Base-by-base conservation (phyloP, 352 stramenopile genomes). In the Phytopythium aichiense region DNA sequence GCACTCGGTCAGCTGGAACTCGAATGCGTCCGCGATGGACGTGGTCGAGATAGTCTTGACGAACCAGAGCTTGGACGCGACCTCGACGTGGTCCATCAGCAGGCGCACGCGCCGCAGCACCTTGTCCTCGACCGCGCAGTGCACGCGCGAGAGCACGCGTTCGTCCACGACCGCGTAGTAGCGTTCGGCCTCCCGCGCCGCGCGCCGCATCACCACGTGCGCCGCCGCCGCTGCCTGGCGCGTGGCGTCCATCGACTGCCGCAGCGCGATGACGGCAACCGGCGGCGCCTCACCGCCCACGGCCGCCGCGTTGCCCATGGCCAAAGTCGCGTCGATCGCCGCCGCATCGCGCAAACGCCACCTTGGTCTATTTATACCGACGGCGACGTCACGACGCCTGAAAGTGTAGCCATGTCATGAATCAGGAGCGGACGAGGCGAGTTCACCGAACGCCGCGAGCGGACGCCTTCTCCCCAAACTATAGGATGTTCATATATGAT, bases 31-130 rank as follows among this genome's bases (percentile, higher is more conserved):
- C 0, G 77, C 77, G 56, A 89, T 81, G 7, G 72, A 77, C 15
- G 74, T 83, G 25, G 64, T 89, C 20, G 76, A 87, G 40, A 91
- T 81, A 64, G 72, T 71, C 57, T 86, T 84, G 52, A 89, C 77
- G 31, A 89, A 87, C 59, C 74, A 72, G 2, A 79, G 31, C 68
- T 91, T 91, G 5, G 77, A 87, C 22, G 52, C 60, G 43, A 84
- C 76, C 43, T 91, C 79, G 2, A 79, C 71, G 28, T 84, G 68
- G 51, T 87, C 68, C 8, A 64, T 69, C 12, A 87, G 56, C 2
- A 77, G 65, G 15, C 72, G 65, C 23, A 86, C 62, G 23, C 67
- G 70, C 4, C 65, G 67, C 11, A 91, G 42, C 25, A 89, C 69
- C 52, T 87, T 67, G 33, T 75, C 55, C 64, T 90, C 79, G 25